Evolutionary conservation across 225 moss, liverwort and hornwort species (phyloP), one percentile per base, ranked within the genome.

Genomic region (Rhytidiadelphus loreus): DNA sequence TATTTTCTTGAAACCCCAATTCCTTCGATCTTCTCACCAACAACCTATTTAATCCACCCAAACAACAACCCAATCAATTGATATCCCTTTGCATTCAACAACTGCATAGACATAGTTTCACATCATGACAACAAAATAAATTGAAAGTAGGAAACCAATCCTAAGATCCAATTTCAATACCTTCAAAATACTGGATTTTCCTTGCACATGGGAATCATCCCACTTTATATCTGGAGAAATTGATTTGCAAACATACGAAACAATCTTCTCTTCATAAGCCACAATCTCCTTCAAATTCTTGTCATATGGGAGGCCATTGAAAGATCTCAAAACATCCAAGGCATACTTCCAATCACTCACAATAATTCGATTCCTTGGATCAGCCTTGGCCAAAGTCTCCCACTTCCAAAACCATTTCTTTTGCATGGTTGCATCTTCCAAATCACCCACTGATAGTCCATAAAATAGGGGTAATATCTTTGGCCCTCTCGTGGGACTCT

Each of bases 31-130:
- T 44, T 61, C 13, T 81, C 61, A 29, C 3, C 28, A 59, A 81
- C 44, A 0, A 44, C 41, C 59, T 81, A 32, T 2, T 30, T 0
- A 60, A 3, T 4, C 8, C 60, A 43, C 2, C 43, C 43, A 43
- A 28, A 37, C 5, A 60, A 44, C 3, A 2, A 2, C 2, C 5
- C 1, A 29, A 74, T 29, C 46, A 18, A 18, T 29, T 18, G 1
- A 28, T 0, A 16, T 0, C 10, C 28, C 15, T 14, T 4, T 5
- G 10, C 24, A 28, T 19, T 12, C 12, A 12, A 74, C 7, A 46
- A 2, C 1, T 0, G 10, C 0, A 6, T 3, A 25, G 3, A 44
- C 1, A 29, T 29, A 44, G 10, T 17, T 5, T 44, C 6, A 44
- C 2, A 44, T 6, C 28, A 44, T 13, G 2, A 50, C 7, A 20